Evolutionary conservation across 495 filamentous ascomycete species (phyloP), one percentile per base, ranked within the genome.

Genomic region (Cercophora newfieldiana): DNA sequence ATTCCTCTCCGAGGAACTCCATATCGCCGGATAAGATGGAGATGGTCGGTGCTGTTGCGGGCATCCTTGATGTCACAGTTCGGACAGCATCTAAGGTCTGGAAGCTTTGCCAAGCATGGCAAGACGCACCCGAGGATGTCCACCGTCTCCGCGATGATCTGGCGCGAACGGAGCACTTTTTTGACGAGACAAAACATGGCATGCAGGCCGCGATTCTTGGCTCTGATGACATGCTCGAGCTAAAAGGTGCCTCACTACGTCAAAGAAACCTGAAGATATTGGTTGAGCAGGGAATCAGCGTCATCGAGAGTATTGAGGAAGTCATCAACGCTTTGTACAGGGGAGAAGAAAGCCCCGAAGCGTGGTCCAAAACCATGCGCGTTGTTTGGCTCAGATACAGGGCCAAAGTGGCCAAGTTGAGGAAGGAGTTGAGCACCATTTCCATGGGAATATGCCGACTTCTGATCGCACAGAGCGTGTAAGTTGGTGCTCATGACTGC

Each of bases 401-500:
- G 18, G 14, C 18, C 19, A 58, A 58, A 25, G 28, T 58, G 18
- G 28, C 54, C 24, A 29, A 31, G 54, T n/a, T 58, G 54, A 7
- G 50, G 50, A 53, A 58, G 54, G 54, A 58, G 28, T 25, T 58
- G 54, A 31, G 22, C 19, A 21, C 19, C 28, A 58, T 31, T 10
- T 26, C 19, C 3, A 14, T 26, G 8, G 24, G 54, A 1, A 58
- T 58, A 12, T 58, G 54, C 16, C 54, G 28, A 30, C 8, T 31
- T 7, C 54, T 58, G 2, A 58, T 58, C 19, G 28, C 54, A n/a
- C 54, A 58, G 18, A 58, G 26, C 28, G 26, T 58, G 54, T 58
- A 30, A 29, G 54, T 29, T 21, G 8, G 19, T 14, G 2, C 1
- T 58, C 1, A 14, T 19, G 7, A 2, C 54, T 4, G 1, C 10